phyloP scores from a whole-genome alignment of 345 rosid species.

The Noccaea bulbosa region DNA sequence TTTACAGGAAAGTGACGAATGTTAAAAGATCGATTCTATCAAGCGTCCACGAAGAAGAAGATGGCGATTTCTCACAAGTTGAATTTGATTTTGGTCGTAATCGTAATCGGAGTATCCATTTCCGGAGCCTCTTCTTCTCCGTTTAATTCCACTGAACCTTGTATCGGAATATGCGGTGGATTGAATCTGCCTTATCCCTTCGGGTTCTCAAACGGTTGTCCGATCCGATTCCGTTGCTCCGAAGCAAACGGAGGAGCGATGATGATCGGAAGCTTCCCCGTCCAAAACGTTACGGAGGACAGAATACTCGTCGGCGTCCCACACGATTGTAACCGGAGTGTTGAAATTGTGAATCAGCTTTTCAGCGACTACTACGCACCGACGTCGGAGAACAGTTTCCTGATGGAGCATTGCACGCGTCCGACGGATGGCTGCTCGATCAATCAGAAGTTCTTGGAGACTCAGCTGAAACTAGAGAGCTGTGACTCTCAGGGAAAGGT shows the following conservation, averaged over 20 bases:
- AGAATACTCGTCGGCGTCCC: constrained; percentile 50
- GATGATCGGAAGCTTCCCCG: constrained; percentile 53
- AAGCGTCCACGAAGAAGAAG: constrained; percentile 23
- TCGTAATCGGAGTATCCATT: constrained; percentile 31
- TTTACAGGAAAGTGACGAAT: constrained; percentile 19
- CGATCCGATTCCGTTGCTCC: constrained; percentile 54
- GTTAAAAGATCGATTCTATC: constrained; percentile 26
- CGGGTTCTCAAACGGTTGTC: constrained; percentile 65
- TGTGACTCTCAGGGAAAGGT: constrained; percentile 46
- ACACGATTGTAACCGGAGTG: constrained; percentile 30
- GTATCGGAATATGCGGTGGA: constrained; percentile 45
- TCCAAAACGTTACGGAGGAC: constrained; percentile 57
- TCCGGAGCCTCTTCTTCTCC: constrained; percentile 10
- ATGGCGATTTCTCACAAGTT: constrained; percentile 15
- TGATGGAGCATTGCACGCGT: constrained; percentile 55
- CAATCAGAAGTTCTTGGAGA: constrained; percentile 40
- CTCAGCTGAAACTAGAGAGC: neutral
- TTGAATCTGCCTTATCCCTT: constrained; percentile 59
- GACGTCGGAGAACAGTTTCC: constrained; percentile 55
- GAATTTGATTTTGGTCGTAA: constrained; percentile 21
- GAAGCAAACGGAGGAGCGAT: neutral
- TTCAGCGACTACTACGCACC: constrained; percentile 53
- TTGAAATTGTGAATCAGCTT: constrained; percentile 33
- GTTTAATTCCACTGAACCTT: neutral
- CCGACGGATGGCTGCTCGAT: constrained; percentile 46